Percentiles rank a stretch among this genome's conserved stretches.
Evolutionary conservation across 768 basidiomycete species (phyloP).

Genomic region (Termitomyces sp.): DNA sequence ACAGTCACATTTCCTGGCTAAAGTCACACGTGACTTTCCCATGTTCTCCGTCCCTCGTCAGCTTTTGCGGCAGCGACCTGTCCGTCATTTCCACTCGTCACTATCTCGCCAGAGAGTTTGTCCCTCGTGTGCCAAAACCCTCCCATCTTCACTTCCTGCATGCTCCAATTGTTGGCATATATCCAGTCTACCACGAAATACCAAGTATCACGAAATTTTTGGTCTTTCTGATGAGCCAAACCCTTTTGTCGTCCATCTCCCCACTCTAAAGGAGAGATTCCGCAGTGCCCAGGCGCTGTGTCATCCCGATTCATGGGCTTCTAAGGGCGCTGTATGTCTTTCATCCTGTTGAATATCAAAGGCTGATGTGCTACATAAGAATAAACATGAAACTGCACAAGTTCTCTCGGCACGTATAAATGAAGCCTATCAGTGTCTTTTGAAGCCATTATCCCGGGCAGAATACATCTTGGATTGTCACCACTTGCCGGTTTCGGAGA

Average conservation of each 20-base stretch:
- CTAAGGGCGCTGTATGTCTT: constrained; percentile 49
- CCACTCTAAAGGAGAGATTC: constrained; percentile 61
- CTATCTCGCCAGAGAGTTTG: constrained; percentile 32
- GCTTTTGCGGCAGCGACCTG: constrained; percentile 6
- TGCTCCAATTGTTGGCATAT: constrained; percentile 74
- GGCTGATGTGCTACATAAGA: constrained; percentile 28
- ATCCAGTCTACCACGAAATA: constrained; percentile 46
- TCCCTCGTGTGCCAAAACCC: constrained; percentile 54
- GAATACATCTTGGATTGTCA: constrained; percentile 76
- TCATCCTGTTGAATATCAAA: neutral
- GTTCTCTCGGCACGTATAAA: constrained; percentile 74
- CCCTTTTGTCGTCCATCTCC: constrained; percentile 66
- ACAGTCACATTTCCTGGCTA: neutral
- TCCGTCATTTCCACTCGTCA: constrained; percentile 9
- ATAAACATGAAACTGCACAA: constrained; percentile 56
- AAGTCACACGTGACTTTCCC: neutral
- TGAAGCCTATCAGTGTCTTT: constrained; percentile 73
- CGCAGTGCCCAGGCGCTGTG: constrained; percentile 68
- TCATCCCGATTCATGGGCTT: constrained; percentile 86
- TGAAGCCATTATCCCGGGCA: constrained; percentile 69
- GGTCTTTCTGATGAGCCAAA: constrained; percentile 58
- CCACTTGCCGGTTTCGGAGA: constrained; percentile 56
- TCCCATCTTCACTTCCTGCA: constrained; percentile 68
- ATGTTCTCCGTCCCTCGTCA: constrained; percentile 12
- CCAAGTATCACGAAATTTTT: constrained; percentile 67